A percentile compares a stretch with the other conserved stretches of the same genome.
Evolutionary conservation across 2,329 filamentous ascomycete species (phyloP).

Genomic region (Xenoacremonium recifei): DNA sequence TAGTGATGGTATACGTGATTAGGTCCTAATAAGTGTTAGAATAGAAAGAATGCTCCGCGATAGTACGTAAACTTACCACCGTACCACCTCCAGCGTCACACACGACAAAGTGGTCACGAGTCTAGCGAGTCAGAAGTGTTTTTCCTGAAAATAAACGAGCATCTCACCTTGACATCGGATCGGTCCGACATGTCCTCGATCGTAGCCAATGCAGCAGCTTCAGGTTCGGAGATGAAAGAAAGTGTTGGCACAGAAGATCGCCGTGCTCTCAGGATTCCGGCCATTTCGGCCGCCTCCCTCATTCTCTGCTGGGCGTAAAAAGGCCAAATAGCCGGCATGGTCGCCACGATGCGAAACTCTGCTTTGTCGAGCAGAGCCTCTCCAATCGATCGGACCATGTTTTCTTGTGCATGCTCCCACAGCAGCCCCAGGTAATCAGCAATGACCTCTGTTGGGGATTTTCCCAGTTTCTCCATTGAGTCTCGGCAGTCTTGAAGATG

Average conservation of each 20-base stretch:
- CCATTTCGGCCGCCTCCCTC: conserved; percentile 30
- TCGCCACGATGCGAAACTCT: conserved; percentile 38
- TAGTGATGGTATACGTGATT: conserved; percentile 37
- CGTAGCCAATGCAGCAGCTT: conserved; percentile 42
- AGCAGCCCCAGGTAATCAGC: conserved; percentile 31
- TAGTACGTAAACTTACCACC: conserved; percentile 23
- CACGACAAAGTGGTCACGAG: conserved; percentile 28
- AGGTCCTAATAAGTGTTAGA: conserved; percentile 31
- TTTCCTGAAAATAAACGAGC: background rate
- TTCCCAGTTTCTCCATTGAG: conserved; percentile 13
- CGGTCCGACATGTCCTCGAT: conserved; percentile 28
- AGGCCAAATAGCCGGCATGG: conserved; percentile 47
- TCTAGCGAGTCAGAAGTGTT: background rate
- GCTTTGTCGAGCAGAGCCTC: conserved; percentile 16
- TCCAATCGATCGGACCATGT: conserved; percentile 26
- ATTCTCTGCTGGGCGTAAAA: conserved; percentile 36
- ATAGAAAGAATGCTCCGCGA: background rate
- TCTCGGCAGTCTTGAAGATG: conserved; percentile 18
- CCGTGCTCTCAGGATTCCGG: conserved; percentile 34
- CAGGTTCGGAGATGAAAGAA: conserved; percentile 42
- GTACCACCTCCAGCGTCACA: conserved; percentile 39
- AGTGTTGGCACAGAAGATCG: conserved; percentile 29
- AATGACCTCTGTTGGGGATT: conserved; percentile 28
- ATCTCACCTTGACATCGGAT: conserved; percentile 19
- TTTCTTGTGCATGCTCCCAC: conserved; percentile 29